Evolutionary conservation across 139 green algal genomes (phyloP).

Genomic region (Monoraphidium neglectum): DNA sequence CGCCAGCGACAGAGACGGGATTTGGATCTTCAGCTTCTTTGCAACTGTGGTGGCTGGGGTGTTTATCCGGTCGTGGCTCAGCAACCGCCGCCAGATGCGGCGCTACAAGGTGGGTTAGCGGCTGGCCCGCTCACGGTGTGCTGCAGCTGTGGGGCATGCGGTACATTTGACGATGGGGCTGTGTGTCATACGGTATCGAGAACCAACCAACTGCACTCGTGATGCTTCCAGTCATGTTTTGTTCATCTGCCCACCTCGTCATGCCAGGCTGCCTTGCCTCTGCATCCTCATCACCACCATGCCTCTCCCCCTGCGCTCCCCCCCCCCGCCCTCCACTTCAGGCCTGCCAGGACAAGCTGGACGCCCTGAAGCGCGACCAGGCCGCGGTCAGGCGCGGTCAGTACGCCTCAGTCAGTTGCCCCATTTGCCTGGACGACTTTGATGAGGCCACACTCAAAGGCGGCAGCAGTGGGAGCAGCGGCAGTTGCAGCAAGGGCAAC

Average conservation of each 20-base stretch:
- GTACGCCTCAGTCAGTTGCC: conserved; percentile 41
- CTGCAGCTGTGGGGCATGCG: too few relatives aligned
- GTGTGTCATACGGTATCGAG: too few relatives aligned
- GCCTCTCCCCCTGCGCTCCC: too few relatives aligned
- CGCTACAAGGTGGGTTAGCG: conserved; percentile 8
- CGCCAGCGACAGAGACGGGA: conserved; percentile 24
- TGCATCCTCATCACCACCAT: too few relatives aligned
- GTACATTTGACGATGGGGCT: too few relatives aligned
- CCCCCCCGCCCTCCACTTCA: conserved; percentile 1
- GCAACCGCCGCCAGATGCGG: neutral
- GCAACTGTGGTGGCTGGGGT: conserved; percentile 26
- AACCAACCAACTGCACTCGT: too few relatives aligned
- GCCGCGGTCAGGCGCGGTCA: conserved; percentile 28
- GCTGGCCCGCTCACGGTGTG: too few relatives aligned
- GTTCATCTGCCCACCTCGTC: too few relatives aligned
- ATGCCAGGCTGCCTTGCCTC: too few relatives aligned
- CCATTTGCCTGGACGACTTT: conserved; percentile 47
- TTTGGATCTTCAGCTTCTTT: conserved; percentile 35
- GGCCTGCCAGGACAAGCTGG: conserved; percentile 43
- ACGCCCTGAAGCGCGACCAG: conserved; percentile 27
- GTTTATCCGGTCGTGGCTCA: conserved; percentile 11
- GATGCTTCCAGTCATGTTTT: too few relatives aligned
- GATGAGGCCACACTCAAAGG: neutral
- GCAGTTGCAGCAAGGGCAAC: neutral
- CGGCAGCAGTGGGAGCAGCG: conserved; percentile 1